Conservation (phyloP, 2,329 filamentous ascomycete species). For the Aspergillus sp. region DNA sequence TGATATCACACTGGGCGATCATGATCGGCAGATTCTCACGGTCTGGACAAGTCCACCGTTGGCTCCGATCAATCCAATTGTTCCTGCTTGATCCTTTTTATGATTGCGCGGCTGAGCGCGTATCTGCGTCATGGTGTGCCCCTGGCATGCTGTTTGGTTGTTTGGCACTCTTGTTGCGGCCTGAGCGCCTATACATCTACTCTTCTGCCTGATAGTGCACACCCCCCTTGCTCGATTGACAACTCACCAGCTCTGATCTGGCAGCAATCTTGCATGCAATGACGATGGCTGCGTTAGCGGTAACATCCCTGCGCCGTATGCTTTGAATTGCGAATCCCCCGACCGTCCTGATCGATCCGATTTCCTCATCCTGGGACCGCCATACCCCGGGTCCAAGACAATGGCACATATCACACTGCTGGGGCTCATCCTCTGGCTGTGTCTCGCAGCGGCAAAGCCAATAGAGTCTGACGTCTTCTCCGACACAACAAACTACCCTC, state of each 20-base stretch:
- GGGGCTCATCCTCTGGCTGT: slow-evolving; percentile 12
- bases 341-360: neutral
- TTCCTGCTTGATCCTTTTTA: too few species aligned
- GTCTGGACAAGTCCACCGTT: too few species aligned
- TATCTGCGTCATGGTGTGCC: neutral
- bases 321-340: neutral
- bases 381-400: neutral
- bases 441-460: slow-evolving; percentile 15
- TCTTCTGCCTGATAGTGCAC: too few species aligned
- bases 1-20: too few species aligned
- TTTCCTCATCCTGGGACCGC: neutral
- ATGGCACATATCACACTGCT: slow-evolving; percentile 5
- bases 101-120: neutral
- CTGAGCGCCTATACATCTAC: too few species aligned
- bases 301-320: too few species aligned
- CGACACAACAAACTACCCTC: slow-evolving; percentile 25
- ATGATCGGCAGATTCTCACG: too few species aligned
- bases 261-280: neutral
- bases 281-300: neutral
- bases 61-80: too few species aligned
- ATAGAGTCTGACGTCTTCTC: slow-evolving; percentile 20
- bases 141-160: too few species aligned
- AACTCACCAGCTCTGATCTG: too few species aligned
- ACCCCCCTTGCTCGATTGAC: too few species aligned
- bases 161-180: too few species aligned